A percentile compares a stretch with the other conserved stretches of the same genome.
These are phyloP conservation scores for Diaporthe eres DNA, from an alignment of 2,329 filamentous ascomycete genomes.

Conservation along the genomic window DNA sequence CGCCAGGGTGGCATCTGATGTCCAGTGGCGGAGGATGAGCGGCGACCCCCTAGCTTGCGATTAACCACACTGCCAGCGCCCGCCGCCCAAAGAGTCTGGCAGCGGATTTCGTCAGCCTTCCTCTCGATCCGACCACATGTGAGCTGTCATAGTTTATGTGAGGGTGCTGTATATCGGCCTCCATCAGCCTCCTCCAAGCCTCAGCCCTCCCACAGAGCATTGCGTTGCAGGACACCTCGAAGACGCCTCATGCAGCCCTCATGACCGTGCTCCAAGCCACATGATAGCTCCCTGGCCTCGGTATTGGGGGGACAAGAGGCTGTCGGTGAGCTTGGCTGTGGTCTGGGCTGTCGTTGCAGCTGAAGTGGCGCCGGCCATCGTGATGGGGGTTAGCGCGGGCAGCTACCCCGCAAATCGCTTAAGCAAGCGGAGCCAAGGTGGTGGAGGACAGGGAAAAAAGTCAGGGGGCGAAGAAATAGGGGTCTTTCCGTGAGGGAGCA, in stretches of 20 bases:
- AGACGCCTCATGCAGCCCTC: background rate
- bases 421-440: constrained; percentile 17
- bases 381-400: constrained; percentile 22
- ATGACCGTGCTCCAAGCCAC: background rate
- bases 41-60: constrained; percentile 1
- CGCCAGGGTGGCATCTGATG: background rate
- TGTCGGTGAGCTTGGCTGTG: constrained; percentile 23
- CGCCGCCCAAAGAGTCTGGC: no score
- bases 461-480: constrained; percentile 36
- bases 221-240: background rate
- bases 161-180: background rate
- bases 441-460: constrained; percentile 3
- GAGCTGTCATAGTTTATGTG: background rate
- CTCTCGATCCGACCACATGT: background rate
- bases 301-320: background rate
- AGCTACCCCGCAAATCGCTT: constrained; percentile 36
- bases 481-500: constrained; percentile 5
- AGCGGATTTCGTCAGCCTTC: background rate
- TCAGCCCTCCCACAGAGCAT: background rate
- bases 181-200: background rate
- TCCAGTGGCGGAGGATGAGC: constrained; percentile 1
- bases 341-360: constrained; percentile 22
- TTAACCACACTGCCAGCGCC: background rate
- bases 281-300: background rate
- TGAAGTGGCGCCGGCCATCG: constrained; percentile 26